Percentiles rank a stretch among this genome's conserved stretches.
These are phyloP conservation scores for Aspergillus sp. DNA, from an alignment of 2,329 filamentous ascomycete species.

Conservation along the genomic window DNA sequence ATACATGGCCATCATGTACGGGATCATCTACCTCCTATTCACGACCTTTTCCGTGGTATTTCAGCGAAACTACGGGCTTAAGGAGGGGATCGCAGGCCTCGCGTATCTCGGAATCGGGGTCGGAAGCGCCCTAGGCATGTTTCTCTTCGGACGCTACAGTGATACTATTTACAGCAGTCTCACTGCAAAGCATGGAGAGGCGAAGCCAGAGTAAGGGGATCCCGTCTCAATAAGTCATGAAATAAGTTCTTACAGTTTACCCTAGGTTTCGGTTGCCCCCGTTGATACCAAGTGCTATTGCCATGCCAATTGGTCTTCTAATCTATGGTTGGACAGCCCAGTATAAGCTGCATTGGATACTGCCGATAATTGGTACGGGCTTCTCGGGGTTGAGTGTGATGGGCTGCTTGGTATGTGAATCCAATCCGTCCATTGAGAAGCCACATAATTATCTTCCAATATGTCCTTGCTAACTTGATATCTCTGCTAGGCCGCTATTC, in stretches of 20 bases:
- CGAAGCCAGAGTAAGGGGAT: neutral
- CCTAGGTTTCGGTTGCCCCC: neutral
- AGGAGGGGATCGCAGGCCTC: neutral
- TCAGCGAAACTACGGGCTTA: neutral
- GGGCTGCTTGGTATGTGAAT: neutral
- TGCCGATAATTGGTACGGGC: neutral
- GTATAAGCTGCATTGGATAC: neutral
- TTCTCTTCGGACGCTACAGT: neutral
- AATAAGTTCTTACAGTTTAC: too few relatives aligned
- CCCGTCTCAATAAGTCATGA: too few relatives aligned
- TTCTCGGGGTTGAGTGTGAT: neutral
- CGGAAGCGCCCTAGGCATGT: neutral
- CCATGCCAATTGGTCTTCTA: neutral
- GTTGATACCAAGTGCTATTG: neutral
- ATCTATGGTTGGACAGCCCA: neutral
- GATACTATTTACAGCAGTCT: neutral
- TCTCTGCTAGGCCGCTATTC: too few relatives aligned
- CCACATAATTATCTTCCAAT: too few relatives aligned
- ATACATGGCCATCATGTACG: neutral
- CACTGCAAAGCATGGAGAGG: neutral
- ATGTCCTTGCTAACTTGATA: too few relatives aligned
- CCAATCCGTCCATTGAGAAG: too few relatives aligned
- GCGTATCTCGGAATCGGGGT: neutral
- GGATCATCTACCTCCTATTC: neutral
- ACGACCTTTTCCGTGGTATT: neutral